Conservation (phyloP, 805 yeast species). For the Saccharomycopsis babjevae region DNA sequence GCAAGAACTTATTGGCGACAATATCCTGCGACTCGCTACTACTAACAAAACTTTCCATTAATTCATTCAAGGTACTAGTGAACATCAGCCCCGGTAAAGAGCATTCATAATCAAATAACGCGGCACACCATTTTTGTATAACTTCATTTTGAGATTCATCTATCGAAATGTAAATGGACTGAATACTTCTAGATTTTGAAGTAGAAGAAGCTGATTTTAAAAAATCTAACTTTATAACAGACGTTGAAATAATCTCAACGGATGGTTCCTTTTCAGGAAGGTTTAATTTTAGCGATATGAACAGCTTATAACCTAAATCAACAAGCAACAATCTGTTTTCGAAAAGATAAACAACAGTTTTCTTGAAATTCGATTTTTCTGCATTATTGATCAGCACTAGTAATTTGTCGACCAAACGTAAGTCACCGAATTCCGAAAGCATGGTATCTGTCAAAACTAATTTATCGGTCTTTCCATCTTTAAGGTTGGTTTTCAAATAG, state of each 20-base stretch:
- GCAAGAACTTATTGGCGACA: not conserved
- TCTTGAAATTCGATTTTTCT: constrained; percentile 2
- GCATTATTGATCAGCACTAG: constrained; percentile 4
- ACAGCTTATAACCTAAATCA: constrained; percentile 5
- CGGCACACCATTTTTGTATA: constrained; percentile 19
- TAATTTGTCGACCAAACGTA: constrained; percentile 14
- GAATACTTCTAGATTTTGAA: constrained; percentile 5
- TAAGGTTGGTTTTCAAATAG: constrained; percentile 3
- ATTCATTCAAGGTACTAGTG: constrained; percentile 12
- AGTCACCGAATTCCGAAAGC: constrained; percentile 10
- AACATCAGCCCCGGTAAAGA: constrained; percentile 12
- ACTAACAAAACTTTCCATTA: not conserved
- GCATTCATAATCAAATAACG: constrained; percentile 16
- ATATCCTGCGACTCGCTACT: not conserved
- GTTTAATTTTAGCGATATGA: constrained; percentile 7
- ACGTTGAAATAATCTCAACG: constrained; percentile 14
- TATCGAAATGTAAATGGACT: constrained; percentile 6
- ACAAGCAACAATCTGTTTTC: constrained; percentile 7
- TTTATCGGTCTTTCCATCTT: constrained; percentile 1
- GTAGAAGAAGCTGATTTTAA: not conserved
- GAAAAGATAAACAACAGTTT: constrained; percentile 11
- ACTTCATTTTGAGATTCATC: constrained; percentile 14
- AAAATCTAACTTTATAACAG: constrained; percentile 14
- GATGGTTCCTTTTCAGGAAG: constrained; percentile 6
- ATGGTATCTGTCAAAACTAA: constrained; percentile 1